Conservation (phyloP, 2,329 filamentous ascomycete species). For the Sclerotinia spermophila region DNA sequence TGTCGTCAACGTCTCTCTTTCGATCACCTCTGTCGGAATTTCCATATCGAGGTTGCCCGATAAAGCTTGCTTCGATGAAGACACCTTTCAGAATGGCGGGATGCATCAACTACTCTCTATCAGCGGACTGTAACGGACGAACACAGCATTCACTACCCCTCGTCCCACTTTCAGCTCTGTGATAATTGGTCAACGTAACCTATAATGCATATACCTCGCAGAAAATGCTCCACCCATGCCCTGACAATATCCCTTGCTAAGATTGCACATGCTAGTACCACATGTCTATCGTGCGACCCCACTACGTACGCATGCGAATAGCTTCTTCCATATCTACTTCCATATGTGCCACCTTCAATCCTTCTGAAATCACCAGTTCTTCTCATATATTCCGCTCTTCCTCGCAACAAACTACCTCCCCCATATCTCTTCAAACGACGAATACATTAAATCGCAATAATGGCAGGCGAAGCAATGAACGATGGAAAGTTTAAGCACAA, state of each 20-base stretch:
- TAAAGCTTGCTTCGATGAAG: background rate
- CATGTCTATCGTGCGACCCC: constrained; percentile 4
- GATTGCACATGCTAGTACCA: background rate
- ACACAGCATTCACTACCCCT: background rate
- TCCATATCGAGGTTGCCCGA: background rate
- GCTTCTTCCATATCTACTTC: background rate
- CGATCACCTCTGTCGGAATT: background rate
- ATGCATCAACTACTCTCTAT: background rate
- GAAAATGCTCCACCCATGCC: background rate
- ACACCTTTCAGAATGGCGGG: background rate
- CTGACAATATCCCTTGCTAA: background rate
- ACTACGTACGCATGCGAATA: background rate
- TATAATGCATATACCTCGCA: background rate
- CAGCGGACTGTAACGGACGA: background rate
- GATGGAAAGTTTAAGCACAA: constrained; percentile 53
- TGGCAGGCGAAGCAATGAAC: constrained; percentile 26
- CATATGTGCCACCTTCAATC: background rate
- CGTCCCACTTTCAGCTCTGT: background rate
- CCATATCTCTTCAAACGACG: too few relatives aligned
- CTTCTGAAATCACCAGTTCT: background rate
- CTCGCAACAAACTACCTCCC: background rate
- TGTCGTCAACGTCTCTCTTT: background rate
- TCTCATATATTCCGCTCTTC: background rate
- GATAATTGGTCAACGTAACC: background rate
- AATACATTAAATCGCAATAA: constrained; percentile 8